A percentile compares a stretch with the other conserved stretches of the same genome.
These are phyloP conservation scores for Drechslerella dactyloides DNA, from an alignment of 2,329 filamentous ascomycete genomes.

Conservation along the genomic window DNA sequence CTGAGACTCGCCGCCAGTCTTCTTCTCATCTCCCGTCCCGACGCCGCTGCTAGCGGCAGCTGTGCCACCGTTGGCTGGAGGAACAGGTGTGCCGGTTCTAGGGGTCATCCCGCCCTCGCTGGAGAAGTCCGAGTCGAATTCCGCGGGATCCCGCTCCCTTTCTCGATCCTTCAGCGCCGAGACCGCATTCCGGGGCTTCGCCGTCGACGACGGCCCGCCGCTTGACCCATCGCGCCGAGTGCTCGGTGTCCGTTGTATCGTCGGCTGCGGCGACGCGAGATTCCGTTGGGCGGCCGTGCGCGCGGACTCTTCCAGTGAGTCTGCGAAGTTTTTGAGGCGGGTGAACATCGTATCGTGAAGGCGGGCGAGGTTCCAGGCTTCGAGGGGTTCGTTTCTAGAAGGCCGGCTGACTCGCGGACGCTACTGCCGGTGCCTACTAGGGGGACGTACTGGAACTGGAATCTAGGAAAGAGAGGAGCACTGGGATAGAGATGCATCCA, in stretches of 20 bases:
- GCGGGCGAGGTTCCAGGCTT: too few species aligned
- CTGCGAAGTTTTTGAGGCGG: constrained; percentile 44
- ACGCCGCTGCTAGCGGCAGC: constrained; percentile 6
- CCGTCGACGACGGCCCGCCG: constrained; percentile 24
- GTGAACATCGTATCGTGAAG: constrained; percentile 38
- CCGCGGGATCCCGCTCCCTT: constrained; percentile 46
- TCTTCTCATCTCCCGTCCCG: constrained; percentile 42
- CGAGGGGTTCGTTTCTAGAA: neutral
- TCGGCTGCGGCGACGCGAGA: constrained; percentile 28
- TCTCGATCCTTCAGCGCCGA: constrained; percentile 36
- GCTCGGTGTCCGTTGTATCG: constrained; percentile 34
- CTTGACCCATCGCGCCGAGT: constrained; percentile 31
- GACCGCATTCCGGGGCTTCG: constrained; percentile 39
- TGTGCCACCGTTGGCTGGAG: constrained; percentile 13
- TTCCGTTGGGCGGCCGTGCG: constrained; percentile 40
- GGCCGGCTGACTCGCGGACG: neutral
- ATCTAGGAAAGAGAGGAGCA: neutral
- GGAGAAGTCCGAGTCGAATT: constrained; percentile 48
- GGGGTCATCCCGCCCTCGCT: constrained; percentile 36
- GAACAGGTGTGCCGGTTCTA: constrained; percentile 40
- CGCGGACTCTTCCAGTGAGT: constrained; percentile 50
- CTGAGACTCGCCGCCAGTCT: constrained; percentile 19
- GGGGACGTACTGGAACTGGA: neutral
- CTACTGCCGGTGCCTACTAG: neutral
- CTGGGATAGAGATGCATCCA: neutral